Conservation (phyloP, 257 asterid species). For the Ballota nigra region DNA sequence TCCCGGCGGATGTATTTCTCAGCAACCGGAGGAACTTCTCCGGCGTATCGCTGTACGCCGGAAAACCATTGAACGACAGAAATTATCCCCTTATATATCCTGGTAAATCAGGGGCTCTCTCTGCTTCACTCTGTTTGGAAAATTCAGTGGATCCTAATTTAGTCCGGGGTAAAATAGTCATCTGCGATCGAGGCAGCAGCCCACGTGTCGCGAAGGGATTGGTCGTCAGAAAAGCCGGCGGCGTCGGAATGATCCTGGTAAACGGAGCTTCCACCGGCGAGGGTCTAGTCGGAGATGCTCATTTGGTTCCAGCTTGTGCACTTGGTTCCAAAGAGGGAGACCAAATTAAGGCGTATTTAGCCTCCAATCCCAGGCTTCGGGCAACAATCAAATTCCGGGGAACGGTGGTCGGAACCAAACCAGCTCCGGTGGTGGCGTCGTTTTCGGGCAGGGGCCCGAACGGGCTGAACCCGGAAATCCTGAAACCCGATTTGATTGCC, state of each 20-base stretch:
- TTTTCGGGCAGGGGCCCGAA: constrained; percentile 84
- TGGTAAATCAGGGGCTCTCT: constrained; percentile 61
- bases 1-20: constrained; percentile 65
- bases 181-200: constrained; percentile 82
- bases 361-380: constrained; percentile 30
- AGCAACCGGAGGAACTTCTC: constrained; percentile 55
- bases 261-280: constrained; percentile 72
- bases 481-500: constrained; percentile 77
- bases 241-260: constrained; percentile 75
- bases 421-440: constrained; percentile 90
- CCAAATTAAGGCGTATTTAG: constrained; percentile 54
- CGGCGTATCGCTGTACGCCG: constrained; percentile 76
- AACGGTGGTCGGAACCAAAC: constrained; percentile 64
- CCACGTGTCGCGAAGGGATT: constrained; percentile 80
- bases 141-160: constrained; percentile 52
- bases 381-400: constrained; percentile 67
- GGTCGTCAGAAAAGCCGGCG: constrained; percentile 76
- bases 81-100: constrained; percentile 68
- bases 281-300: constrained; percentile 86
- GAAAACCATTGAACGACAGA: constrained; percentile 47
- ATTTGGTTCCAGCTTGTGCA: constrained; percentile 71
- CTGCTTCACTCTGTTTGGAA: constrained; percentile 81
- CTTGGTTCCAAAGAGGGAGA: constrained; percentile 63
- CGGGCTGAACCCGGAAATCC: constrained; percentile 65
- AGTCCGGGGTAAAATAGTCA: constrained; percentile 65